Conservation (phyloP, 345 rosid species). For the Theobroma cacao region DNA sequence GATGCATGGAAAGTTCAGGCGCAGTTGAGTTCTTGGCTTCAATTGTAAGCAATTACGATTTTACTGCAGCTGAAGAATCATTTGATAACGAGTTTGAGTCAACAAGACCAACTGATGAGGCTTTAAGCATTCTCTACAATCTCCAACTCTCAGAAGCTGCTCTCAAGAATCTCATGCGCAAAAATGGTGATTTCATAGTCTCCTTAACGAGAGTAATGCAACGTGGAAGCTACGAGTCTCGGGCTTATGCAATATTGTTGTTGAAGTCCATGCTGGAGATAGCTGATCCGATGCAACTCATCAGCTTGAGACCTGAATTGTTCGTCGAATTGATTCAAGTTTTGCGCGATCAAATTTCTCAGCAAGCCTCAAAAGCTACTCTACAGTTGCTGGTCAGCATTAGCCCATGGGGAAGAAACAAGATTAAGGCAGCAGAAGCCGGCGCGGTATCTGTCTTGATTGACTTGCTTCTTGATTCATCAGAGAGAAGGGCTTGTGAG, state of each 20-base stretch:
- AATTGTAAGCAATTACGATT: constrained; percentile 20
- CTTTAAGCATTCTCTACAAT: constrained; percentile 52
- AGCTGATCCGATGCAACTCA: constrained; percentile 57
- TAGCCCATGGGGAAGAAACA: constrained; percentile 73
- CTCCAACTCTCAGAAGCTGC: constrained; percentile 62
- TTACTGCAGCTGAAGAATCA: not conserved
- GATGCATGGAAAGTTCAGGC: constrained; percentile 72
- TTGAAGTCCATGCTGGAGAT: constrained; percentile 42
- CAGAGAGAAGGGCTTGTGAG: constrained; percentile 47
- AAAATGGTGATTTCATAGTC: constrained; percentile 42
- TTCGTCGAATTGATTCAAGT: constrained; percentile 51
- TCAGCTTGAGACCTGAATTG: constrained; percentile 31
- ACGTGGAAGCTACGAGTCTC: constrained; percentile 41
- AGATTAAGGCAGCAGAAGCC: constrained; percentile 60
- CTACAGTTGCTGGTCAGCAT: constrained; percentile 42
- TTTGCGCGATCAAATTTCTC: constrained; percentile 51
- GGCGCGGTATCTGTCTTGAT: constrained; percentile 48
- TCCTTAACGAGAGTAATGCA: constrained; percentile 56
- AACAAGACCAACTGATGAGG: constrained; percentile 44
- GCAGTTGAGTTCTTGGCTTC: constrained; percentile 62
- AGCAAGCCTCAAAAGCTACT: constrained; percentile 58
- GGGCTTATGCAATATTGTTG: constrained; percentile 46
- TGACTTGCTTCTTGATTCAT: constrained; percentile 66
- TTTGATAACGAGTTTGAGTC: constrained; percentile 22
- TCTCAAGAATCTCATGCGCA: constrained; percentile 48